Evolutionary conservation across 805 yeast genomes (phyloP).

Genomic region (Kuraishia floccosa): DNA sequence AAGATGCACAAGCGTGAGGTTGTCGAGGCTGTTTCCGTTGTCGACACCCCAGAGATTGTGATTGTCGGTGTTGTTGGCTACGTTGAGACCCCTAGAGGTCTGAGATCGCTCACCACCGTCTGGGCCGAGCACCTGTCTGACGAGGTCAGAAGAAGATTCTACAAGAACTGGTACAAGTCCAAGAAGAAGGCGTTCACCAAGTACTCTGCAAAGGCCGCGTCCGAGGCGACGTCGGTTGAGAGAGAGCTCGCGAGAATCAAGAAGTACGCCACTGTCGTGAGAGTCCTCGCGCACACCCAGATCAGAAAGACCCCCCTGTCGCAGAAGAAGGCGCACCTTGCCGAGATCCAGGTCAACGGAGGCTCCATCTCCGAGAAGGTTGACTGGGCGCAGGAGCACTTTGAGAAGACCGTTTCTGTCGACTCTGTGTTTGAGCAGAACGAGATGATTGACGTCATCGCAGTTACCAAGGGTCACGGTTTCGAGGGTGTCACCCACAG

Average conservation of each 20-base stretch:
- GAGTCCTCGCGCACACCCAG: slow-evolving; percentile 99
- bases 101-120: slow-evolving; percentile 98
- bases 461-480: slow-evolving; percentile 99
- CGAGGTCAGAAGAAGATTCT: slow-evolving; percentile 99
- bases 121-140: slow-evolving; percentile 99
- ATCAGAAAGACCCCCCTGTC: slow-evolving; percentile 97
- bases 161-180: slow-evolving; percentile 99
- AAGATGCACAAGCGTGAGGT: slow-evolving; percentile 99
- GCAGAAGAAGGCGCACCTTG: slow-evolving; percentile 99
- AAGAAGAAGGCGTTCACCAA: slow-evolving; percentile 99
- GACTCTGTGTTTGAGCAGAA: slow-evolving; percentile 96
- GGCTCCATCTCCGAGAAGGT: slow-evolving; percentile 97
- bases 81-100: slow-evolving; percentile 99
- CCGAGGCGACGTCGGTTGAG: slow-evolving; percentile 78
- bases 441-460: slow-evolving; percentile 97
- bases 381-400: slow-evolving; percentile 97
- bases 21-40: slow-evolving; percentile 98
- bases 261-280: slow-evolving; percentile 97
- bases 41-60: slow-evolving; percentile 98
- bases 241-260: slow-evolving; percentile 96
- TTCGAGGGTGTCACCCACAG: slow-evolving; percentile 99
- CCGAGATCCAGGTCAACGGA: slow-evolving; percentile 99
- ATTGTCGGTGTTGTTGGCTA: slow-evolving; percentile 99
- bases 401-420: slow-evolving; percentile 96
- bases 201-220: slow-evolving; percentile 97